Evolutionary conservation across 257 asterid genomes (phyloP).

Genomic region (Phtheirospermum japonicum): DNA sequence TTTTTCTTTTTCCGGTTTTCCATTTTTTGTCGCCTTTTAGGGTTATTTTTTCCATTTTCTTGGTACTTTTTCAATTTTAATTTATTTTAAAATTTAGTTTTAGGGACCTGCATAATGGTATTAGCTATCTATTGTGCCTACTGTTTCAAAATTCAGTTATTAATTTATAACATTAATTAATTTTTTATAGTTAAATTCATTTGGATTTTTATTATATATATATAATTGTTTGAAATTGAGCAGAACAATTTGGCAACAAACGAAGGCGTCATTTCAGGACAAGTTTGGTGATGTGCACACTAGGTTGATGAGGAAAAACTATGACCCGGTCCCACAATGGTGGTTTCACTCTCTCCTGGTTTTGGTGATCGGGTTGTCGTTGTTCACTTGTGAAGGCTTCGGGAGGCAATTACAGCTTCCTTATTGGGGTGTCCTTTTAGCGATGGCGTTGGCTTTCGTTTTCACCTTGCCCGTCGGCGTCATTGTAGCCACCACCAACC

Average conservation of each 20-base stretch:
- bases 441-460: conserved; percentile 45
- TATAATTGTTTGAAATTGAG: neutral
- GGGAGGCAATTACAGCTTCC: conserved; percentile 62
- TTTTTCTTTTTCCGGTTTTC: no score
- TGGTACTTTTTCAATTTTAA: no score
- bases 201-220: neutral
- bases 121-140: no score
- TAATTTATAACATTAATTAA: no score
- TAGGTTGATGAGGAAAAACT: conserved; percentile 64
- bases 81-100: no score
- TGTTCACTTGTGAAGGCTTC: conserved; percentile 57
- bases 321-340: conserved; percentile 72
- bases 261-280: conserved; percentile 51
- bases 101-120: no score
- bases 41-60: no score
- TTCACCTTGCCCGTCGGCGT: conserved; percentile 68
- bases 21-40: no score
- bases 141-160: no score
- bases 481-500: conserved; percentile 63
- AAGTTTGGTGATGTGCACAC: conserved; percentile 61
- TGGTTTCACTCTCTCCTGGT: conserved; percentile 53
- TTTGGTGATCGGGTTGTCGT: conserved; percentile 37
- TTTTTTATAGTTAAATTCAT: neutral
- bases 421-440: conserved; percentile 61
- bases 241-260: conserved; percentile 62